Evolutionary conservation across 192 early-diverging fungal species (phyloP).

Genomic region (Chytriomyces sp.): DNA sequence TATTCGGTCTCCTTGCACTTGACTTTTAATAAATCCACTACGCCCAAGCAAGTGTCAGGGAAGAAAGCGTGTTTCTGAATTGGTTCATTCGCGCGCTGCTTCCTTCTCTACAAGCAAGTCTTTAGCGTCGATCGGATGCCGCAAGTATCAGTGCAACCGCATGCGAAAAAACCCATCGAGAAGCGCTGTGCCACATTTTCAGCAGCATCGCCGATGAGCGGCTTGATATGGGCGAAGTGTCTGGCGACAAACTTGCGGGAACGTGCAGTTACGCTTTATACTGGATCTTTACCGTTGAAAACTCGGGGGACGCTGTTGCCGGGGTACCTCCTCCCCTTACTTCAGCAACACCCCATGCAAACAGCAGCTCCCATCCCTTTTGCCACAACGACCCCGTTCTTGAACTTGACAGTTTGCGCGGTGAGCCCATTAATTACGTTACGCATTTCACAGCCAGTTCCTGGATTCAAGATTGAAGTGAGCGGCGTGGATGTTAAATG

Average conservation of each 20-base stretch:
- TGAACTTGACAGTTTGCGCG: conserved; percentile 4
- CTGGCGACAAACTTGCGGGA: neutral
- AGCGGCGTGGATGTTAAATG: conserved; percentile 7
- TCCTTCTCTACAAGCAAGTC: conserved; percentile 1
- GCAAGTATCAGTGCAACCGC: neutral
- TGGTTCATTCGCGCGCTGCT: conserved; percentile 3
- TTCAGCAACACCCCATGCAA: too few species aligned
- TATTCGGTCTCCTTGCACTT: conserved; percentile 18
- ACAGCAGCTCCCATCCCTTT: too few species aligned
- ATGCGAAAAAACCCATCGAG: conserved; percentile 9
- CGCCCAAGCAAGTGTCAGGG: conserved; percentile 3
- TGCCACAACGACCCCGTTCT: conserved; percentile 18
- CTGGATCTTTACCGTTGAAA: conserved; percentile 16
- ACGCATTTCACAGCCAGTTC: neutral
- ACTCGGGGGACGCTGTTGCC: too few species aligned
- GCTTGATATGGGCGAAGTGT: conserved; percentile 19
- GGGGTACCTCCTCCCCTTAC: too few species aligned
- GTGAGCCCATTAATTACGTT: conserved; percentile 9
- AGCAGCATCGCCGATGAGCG: conserved; percentile 6
- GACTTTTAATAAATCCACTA: conserved; percentile 25
- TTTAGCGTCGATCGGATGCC: neutral
- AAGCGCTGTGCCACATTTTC: neutral
- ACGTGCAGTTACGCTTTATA: neutral
- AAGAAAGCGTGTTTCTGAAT: conserved; percentile 3
- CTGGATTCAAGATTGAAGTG: neutral